phyloP scores from a whole-genome alignment of 805 yeast genomes.

The Candida palmyrensis region DNA sequence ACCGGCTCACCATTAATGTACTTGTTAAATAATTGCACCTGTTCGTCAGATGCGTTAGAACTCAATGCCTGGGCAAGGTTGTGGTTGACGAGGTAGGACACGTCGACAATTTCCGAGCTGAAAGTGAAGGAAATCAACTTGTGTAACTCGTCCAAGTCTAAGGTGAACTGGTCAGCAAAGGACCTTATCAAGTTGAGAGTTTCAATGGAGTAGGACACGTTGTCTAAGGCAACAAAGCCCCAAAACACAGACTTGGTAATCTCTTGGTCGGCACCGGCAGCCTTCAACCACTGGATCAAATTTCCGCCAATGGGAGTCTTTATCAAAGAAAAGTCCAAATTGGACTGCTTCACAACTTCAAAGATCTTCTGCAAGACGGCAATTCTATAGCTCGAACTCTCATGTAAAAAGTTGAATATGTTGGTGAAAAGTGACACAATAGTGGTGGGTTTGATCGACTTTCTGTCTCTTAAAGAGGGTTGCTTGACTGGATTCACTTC shows the following conservation, averaged over 20 bases:
- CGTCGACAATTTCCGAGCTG: conserved; percentile 31
- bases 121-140: conserved; percentile 33
- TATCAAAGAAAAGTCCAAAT: conserved; percentile 27
- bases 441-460: conserved; percentile 36
- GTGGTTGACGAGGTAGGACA: conserved; percentile 37
- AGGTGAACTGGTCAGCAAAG: conserved; percentile 24
- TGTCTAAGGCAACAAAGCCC: conserved; percentile 33
- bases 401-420: conserved; percentile 38
- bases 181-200: conserved; percentile 31
- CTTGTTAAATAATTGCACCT: conserved; percentile 23
- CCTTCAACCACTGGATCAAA: conserved; percentile 31
- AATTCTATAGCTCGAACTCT: conserved; percentile 25
- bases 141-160: conserved; percentile 20
- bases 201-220: conserved; percentile 16
- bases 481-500: conserved; percentile 30
- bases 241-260: conserved; percentile 30
- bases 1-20: conserved; percentile 32
- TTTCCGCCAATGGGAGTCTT: conserved; percentile 31
- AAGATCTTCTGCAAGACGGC: conserved; percentile 28
- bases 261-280: conserved; percentile 24
- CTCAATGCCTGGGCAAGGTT: conserved; percentile 32
- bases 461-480: conserved; percentile 41
- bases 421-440: conserved; percentile 36
- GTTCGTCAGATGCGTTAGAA: conserved; percentile 19
- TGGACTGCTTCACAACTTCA: conserved; percentile 22